These are phyloP conservation scores for Rhizomucor miehei DNA, from an alignment of 371 early-diverging fungal genomes.

Conservation along the genomic window DNA sequence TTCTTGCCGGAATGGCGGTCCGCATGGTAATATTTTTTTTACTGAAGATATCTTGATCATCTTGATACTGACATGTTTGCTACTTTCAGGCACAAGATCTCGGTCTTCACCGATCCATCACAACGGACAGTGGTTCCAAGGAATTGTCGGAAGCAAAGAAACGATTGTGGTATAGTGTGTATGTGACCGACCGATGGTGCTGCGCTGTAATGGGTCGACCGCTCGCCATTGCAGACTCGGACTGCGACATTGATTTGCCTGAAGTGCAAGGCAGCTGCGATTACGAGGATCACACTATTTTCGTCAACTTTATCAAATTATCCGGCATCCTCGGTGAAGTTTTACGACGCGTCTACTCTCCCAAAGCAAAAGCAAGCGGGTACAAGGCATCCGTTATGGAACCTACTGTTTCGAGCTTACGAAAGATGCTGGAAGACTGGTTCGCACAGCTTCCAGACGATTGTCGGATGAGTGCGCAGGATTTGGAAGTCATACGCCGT, in stretches of 20 bases:
- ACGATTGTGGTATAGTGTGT: constrained; percentile 41
- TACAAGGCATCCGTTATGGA: constrained; percentile 16
- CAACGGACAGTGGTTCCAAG: constrained; percentile 18
- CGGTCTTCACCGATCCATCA: constrained; percentile 33
- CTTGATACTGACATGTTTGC: not conserved
- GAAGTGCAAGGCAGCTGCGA: constrained; percentile 11
- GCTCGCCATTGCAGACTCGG: constrained; percentile 43
- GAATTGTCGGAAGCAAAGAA: constrained; percentile 26
- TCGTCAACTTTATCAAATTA: constrained; percentile 39
- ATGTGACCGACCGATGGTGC: constrained; percentile 41
- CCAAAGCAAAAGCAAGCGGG: constrained; percentile 36
- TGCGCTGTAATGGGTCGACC: constrained; percentile 46
- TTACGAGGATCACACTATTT: constrained; percentile 26
- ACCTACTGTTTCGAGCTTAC: constrained; percentile 28
- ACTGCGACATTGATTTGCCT: constrained; percentile 48
- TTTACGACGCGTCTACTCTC: constrained; percentile 40
- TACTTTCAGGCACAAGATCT: constrained; percentile 41
- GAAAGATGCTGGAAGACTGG: constrained; percentile 37
- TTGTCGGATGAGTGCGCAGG: constrained; percentile 13
- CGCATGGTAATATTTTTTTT: constrained; percentile 29
- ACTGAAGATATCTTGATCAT: not conserved
- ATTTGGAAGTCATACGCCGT: constrained; percentile 11
- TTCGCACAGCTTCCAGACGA: constrained; percentile 26
- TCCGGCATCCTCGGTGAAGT: constrained; percentile 43
- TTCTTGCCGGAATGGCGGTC: constrained; percentile 45